phyloP scores from a whole-genome alignment of 2,329 filamentous ascomycete genomes.

The Aspergillus sp. region DNA sequence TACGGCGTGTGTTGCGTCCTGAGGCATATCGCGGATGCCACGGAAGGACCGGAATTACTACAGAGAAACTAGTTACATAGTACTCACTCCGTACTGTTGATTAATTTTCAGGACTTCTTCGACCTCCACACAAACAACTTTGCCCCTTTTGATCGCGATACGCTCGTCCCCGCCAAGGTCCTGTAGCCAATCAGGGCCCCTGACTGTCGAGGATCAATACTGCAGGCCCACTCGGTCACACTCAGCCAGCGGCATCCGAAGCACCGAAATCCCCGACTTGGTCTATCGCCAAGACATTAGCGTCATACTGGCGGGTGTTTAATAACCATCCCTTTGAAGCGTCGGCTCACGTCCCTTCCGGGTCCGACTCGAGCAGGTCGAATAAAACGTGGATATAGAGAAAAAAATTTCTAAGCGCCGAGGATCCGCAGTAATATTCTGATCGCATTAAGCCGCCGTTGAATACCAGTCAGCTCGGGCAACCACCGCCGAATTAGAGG shows the following conservation, averaged over 20 bases:
- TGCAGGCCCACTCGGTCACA: slow-evolving; percentile 13
- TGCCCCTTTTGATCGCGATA: neutral
- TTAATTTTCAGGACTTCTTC: no score
- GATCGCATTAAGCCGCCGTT: no score
- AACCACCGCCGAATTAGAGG: no score
- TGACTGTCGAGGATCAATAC: slow-evolving; percentile 24
- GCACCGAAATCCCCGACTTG: neutral
- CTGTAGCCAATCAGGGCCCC: slow-evolving; percentile 17
- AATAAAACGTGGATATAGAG: neutral
- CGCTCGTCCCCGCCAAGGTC: slow-evolving; percentile 8
- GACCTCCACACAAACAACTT: no score
- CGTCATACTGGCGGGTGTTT: neutral
- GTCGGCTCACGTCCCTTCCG: no score
- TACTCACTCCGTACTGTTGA: no score
- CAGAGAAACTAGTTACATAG: no score
- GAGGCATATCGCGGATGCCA: no score
- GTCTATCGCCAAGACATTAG: neutral
- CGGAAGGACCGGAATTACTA: no score
- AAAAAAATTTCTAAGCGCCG: neutral
- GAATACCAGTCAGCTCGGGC: no score
- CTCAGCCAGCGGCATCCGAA: neutral
- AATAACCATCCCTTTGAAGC: neutral
- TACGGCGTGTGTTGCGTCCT: neutral
- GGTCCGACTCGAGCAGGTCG: neutral
- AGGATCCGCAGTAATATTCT: neutral